Percentiles rank a stretch among this genome's conserved stretches.
Evolutionary conservation across 1,284 basidiomycete genomes (phyloP).

Genomic region (Kwoniella shivajii): DNA sequence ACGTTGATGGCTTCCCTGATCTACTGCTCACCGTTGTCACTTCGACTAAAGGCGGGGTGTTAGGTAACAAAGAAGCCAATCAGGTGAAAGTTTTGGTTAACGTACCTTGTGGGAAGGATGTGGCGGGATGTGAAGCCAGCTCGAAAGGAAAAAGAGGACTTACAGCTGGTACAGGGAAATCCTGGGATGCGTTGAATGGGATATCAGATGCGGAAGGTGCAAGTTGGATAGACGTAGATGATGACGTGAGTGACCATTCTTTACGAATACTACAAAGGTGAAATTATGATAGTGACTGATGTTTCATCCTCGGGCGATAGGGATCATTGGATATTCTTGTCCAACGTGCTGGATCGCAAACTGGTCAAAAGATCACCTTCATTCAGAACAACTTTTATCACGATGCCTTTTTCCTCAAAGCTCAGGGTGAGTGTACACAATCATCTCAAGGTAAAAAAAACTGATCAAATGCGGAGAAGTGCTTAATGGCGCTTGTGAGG

Average conservation of each 20-base stretch:
- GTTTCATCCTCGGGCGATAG: no score
- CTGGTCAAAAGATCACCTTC: conserved; percentile 64
- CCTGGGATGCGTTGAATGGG: conserved; percentile 62
- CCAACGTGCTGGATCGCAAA: conserved; percentile 72
- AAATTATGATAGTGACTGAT: not conserved
- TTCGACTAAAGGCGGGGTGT: conserved; percentile 33
- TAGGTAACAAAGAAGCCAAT: conserved; percentile 52
- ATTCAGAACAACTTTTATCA: conserved; percentile 98
- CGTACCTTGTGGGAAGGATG: conserved; percentile 63
- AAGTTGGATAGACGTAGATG: conserved; percentile 89
- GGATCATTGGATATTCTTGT: conserved; percentile 91
- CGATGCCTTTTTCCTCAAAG: conserved; percentile 98
- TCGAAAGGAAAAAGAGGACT: conserved; percentile 56
- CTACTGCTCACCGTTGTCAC: conserved; percentile 68
- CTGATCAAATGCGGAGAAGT: conserved; percentile 59
- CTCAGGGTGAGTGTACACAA: conserved; percentile 66
- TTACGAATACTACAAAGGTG: not conserved
- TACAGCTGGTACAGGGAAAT: conserved; percentile 68
- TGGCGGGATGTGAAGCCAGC: conserved; percentile 34
- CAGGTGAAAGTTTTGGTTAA: conserved; percentile 71
- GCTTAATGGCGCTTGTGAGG: conserved; percentile 87
- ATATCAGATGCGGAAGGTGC: conserved; percentile 78
- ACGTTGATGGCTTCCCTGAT: conserved; percentile 95
- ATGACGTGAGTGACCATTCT: conserved; percentile 89
- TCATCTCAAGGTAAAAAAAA: not conserved